Base-by-base conservation (phyloP, 176 grass and related monocot species). In the Aegilops tauschii region DNA sequence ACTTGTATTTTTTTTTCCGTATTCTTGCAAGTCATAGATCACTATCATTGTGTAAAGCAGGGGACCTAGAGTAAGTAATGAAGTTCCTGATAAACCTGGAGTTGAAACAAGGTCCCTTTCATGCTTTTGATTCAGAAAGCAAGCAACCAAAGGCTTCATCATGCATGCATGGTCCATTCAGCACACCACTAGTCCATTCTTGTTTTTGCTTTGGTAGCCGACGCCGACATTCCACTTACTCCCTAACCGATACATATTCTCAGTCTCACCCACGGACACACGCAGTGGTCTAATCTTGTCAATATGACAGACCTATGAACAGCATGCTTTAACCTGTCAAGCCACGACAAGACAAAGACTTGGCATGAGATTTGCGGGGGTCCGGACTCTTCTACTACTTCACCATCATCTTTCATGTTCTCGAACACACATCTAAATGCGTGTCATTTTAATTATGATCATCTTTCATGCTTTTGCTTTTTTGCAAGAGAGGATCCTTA, bases 131-230 rank as follows among this genome's bases (percentile, higher is more conserved):
- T 58, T 59, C n/a, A 18, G 50, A 52, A 52, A 52, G 37, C 37
- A 74, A 49, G 23, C 42, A 79, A 62, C 49, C 75, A 58, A 59
- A 76, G 16, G 0, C 44, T 31, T 52, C 73, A 76, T 76, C 44
- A 29, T 74, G 71, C 71, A 40, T 44, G 21, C 40, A 76, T 54
- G 73, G 73, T 54, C 73, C 73, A 20, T 76, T 52, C 73, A 76
- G 44, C 42, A 56, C 75, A 59, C 3, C 29, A 56, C 2, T 54
- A 34, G 52, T 36, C 30, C 77, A 62, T 62, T 62, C 56, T 40
- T 27, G 32, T 40, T 79, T 79, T 79, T 3, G 34, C 34, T 84
- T 65, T 6, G 71, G 71, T 12, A 28, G 21, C 58, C 25, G 83
- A 85, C 21, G 12, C 72, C 8, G 83, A 77, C 83, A 27, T 66